Evolutionary conservation across 768 basidiomycete genomes (phyloP).

Genomic region (Rhizopogon vinicolor): DNA sequence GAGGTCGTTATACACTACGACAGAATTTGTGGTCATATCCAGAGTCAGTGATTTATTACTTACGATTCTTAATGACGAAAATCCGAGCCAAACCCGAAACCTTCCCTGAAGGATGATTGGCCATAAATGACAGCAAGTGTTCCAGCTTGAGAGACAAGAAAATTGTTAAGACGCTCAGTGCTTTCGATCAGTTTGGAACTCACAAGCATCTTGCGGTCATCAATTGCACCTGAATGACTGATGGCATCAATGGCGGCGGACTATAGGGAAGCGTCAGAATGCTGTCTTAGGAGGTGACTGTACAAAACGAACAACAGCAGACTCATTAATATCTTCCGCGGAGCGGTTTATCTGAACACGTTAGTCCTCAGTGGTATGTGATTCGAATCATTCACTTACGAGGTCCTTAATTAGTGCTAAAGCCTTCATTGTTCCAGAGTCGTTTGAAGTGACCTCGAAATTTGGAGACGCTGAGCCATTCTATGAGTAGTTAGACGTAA

Average conservation of each 20-base stretch:
- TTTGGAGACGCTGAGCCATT: constrained; percentile 7
- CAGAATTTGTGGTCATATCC: neutral
- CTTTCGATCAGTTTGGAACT: constrained; percentile 18
- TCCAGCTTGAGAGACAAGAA: constrained; percentile 51
- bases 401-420: constrained; percentile 23
- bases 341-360: constrained; percentile 21
- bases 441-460: constrained; percentile 9
- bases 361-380: neutral
- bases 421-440: constrained; percentile 18
- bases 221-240: constrained; percentile 54
- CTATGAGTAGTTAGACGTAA: neutral
- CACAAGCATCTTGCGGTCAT: constrained; percentile 77
- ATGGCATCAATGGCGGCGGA: constrained; percentile 55
- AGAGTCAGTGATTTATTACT: constrained; percentile 18
- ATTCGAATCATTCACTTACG: constrained; percentile 6
- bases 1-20: constrained; percentile 75
- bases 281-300: neutral
- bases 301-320: constrained; percentile 15
- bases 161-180: neutral
- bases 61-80: constrained; percentile 48
- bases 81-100: constrained; percentile 35
- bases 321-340: constrained; percentile 24
- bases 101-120: constrained; percentile 47
- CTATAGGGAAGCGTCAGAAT: constrained; percentile 27
- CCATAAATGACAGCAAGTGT: constrained; percentile 58